phyloP scores from a whole-genome alignment of 768 basidiomycete species.

The Pleurotus eryngii region DNA sequence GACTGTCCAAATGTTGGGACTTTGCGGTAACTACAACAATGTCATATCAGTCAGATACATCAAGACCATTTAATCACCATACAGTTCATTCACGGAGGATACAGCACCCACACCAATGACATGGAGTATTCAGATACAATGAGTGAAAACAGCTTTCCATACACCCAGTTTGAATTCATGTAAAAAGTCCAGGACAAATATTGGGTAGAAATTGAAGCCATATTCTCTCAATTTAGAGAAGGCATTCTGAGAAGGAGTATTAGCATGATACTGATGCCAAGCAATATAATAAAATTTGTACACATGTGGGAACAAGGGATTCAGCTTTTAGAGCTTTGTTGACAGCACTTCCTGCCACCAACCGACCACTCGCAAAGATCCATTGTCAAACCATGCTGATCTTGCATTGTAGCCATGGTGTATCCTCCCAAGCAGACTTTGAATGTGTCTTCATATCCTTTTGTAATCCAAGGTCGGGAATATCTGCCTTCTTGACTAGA shows the following conservation, averaged over 20 bases:
- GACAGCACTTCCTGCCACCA: background rate
- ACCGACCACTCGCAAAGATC: conserved; percentile 3
- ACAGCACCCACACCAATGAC: conserved; percentile 10
- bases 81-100: conserved; percentile 19
- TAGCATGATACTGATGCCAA: too few species aligned
- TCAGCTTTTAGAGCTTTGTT: background rate
- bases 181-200: too few species aligned
- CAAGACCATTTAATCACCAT: background rate
- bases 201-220: too few species aligned
- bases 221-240: too few species aligned
- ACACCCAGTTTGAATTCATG: too few species aligned
- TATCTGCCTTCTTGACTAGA: conserved; percentile 21
- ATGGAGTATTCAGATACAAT: conserved; percentile 25
- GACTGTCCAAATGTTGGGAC: conserved; percentile 25
- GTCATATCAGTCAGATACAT: too few species aligned
- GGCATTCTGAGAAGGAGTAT: too few species aligned
- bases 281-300: too few species aligned
- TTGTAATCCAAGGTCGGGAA: conserved; percentile 23
- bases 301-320: conserved; percentile 12
- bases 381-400: conserved; percentile 2
- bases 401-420: background rate
- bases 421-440: conserved; percentile 6
- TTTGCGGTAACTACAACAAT: conserved; percentile 18
- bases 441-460: conserved; percentile 12
- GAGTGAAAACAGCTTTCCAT: too few species aligned